Percentiles rank a stretch among this genome's conserved stretches.
These are phyloP conservation scores for Yamadazyma membranifaciens DNA, from an alignment of 1,139 yeast genomes.

Conservation along the genomic window DNA sequence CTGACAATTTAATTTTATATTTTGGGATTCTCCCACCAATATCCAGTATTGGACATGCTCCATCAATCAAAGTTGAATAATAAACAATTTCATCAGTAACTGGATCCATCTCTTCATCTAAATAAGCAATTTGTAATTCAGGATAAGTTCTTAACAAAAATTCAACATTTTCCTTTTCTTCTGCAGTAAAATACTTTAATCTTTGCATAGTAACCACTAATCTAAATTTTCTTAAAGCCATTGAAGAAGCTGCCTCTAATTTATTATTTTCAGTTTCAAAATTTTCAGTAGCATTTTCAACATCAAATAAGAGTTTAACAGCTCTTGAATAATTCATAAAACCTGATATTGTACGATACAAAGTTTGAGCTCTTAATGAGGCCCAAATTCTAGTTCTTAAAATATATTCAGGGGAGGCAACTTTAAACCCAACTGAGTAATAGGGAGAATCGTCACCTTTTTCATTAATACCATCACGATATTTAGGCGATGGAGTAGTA, in stretches of 20 bases:
- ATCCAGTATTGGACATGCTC: constrained; percentile 39
- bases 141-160: constrained; percentile 42
- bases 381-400: constrained; percentile 59
- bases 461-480: constrained; percentile 12
- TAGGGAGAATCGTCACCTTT: constrained; percentile 41
- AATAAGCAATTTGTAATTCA: constrained; percentile 43
- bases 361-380: constrained; percentile 53
- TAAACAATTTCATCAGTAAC: constrained; percentile 23
- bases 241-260: constrained; percentile 35
- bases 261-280: constrained; percentile 26
- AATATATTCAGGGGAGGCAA: constrained; percentile 53
- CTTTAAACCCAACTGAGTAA: constrained; percentile 50
- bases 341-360: constrained; percentile 54
- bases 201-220: constrained; percentile 46
- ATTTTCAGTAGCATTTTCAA: constrained; percentile 32
- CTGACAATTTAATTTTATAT: constrained; percentile 47
- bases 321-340: constrained; percentile 59
- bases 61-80: constrained; percentile 42
- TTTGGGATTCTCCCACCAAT: constrained; percentile 39
- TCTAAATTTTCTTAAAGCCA: constrained; percentile 49
- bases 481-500: constrained; percentile 25
- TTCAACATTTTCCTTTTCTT: constrained; percentile 38
- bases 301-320: constrained; percentile 45
- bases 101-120: constrained; percentile 34
- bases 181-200: constrained; percentile 29